Evolutionary conservation across 306 rosid species (phyloP), one percentile per base, ranked within the genome.

Genomic region (Comarum palustre): DNA sequence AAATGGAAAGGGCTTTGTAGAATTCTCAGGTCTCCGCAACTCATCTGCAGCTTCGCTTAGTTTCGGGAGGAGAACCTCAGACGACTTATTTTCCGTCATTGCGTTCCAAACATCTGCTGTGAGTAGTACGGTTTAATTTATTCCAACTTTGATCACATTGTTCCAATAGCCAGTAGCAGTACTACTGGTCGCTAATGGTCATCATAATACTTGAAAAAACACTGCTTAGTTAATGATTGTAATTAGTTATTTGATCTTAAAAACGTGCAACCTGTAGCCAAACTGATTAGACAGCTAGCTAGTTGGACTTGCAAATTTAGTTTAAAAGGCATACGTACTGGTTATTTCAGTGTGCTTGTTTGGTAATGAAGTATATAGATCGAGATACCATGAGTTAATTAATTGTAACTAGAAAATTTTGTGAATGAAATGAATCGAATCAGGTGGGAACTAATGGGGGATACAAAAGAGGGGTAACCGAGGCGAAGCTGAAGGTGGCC

Each of bases 401-500:
- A 17, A 61, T 7, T 27, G 38, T 61, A 61, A 61, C 66, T 61
- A 32, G 65, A 25, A 59, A 27, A 55, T 27, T 15, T 7, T 60
- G 41, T 31, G 17, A 58, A 58, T 58, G 65, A 4, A 6, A 59
- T 31, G 12, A 3, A 9, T 31, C 22, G 42, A 25, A 45, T 41
- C n/a, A 90, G 93, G 88, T 86, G 70, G 90, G 86, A 58, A 83
- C 84, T 73, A 87, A 83, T 54, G 88, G 84, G 10, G 92, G 90
- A 68, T 85, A 84, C 89, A 89, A 73, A 82, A 91, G 73, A 75
- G 89, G 89, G 16, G 83, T 87, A 10, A 77, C 59, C 22, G 97
- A 90, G 75, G 98, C 98, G 25, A 91, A 93, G 70, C 79, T 93
- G 66, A 93, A 89, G 84, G 98, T 93, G 38, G 98, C 98, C 12